These are phyloP conservation scores for Rubus idaeus DNA, from an alignment of 306 rosid genomes.

Conservation along the genomic window DNA sequence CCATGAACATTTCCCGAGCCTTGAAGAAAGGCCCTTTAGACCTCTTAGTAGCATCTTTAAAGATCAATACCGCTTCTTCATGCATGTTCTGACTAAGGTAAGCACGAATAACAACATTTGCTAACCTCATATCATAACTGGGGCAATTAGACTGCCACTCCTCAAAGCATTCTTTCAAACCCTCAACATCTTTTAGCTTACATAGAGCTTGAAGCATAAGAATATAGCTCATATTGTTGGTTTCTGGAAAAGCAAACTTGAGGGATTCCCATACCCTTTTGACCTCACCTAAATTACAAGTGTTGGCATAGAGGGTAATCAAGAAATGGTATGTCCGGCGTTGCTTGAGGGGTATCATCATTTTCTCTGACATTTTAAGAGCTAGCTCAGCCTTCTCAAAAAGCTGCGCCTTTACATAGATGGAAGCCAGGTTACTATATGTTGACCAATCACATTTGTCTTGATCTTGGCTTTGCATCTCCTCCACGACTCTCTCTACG, in stretches of 20 bases:
- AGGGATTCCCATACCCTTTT: conserved; percentile 63
- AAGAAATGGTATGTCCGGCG: conserved; percentile 63
- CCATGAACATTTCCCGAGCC: conserved; percentile 60
- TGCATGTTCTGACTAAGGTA: conserved; percentile 53
- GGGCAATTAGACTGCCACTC: conserved; percentile 70
- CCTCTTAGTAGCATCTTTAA: conserved; percentile 50
- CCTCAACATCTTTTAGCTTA: conserved; percentile 61
- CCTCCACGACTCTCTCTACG: conserved; percentile 52
- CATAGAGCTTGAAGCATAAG: conserved; percentile 65
- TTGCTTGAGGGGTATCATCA: conserved; percentile 31
- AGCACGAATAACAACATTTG: conserved; percentile 38
- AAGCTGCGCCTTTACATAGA: conserved; percentile 60
- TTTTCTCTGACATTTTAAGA: conserved; percentile 52
- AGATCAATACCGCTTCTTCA: conserved; percentile 57
- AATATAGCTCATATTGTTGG: conserved; percentile 61
- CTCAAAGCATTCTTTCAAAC: conserved; percentile 48
- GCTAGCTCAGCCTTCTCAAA: conserved; percentile 59
- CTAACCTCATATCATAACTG: conserved; percentile 57
- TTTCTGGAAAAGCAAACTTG: conserved; percentile 40
- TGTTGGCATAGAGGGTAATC: conserved; percentile 67
- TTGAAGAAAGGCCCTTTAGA: conserved; percentile 47
- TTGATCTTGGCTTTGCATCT: conserved; percentile 48
- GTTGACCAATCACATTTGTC: conserved; percentile 55
- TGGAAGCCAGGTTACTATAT: conserved; percentile 65
- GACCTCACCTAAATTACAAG: conserved; percentile 56